These are phyloP conservation scores for Penicillium silybi DNA, from an alignment of 495 filamentous ascomycete genomes.

Conservation along the genomic window DNA sequence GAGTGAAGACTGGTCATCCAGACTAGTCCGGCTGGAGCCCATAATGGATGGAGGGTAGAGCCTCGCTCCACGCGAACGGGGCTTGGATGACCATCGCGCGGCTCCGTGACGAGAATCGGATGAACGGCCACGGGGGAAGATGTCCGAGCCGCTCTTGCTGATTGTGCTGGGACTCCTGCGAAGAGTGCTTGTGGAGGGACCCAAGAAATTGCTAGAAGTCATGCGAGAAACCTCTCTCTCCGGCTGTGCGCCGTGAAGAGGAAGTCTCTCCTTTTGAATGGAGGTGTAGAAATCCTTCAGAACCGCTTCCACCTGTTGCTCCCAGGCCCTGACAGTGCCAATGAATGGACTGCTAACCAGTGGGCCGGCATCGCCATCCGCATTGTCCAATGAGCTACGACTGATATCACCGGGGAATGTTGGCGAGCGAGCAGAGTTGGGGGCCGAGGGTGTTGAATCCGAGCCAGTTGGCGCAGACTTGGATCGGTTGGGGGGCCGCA, in stretches of 20 bases:
- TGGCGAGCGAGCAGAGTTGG: slow-evolving; percentile 20
- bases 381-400: slow-evolving; percentile 13
- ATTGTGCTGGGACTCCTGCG: slow-evolving; percentile 85
- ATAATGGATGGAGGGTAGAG: slow-evolving; percentile 75
- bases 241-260: slow-evolving; percentile 65
- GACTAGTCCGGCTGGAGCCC: slow-evolving; percentile 87
- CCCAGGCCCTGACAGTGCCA: slow-evolving; percentile 78
- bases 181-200: slow-evolving; percentile 52
- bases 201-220: slow-evolving; percentile 45
- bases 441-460: slow-evolving; percentile 8
- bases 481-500: slow-evolving; percentile 40
- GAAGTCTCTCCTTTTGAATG: slow-evolving; percentile 79
- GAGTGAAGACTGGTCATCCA: slow-evolving; percentile 85
- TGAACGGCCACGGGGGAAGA: slow-evolving; percentile 66
- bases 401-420: slow-evolving; percentile 20
- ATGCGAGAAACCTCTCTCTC: slow-evolving; percentile 38
- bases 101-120: slow-evolving; percentile 62
- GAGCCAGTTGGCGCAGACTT: slow-evolving; percentile 15
- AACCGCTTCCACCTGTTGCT: slow-evolving; percentile 80
- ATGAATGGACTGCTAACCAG: slow-evolving; percentile 76
- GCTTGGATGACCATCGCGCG: slow-evolving; percentile 77
- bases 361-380: slow-evolving; percentile 42
- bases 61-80: slow-evolving; percentile 69
- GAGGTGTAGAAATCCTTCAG: slow-evolving; percentile 90
- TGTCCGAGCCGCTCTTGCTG: slow-evolving; percentile 82